Percentiles rank a stretch among this genome's conserved stretches.
phyloP scores from a whole-genome alignment of 192 early-diverging fungal species.

The Neocallimastix lanati region DNA sequence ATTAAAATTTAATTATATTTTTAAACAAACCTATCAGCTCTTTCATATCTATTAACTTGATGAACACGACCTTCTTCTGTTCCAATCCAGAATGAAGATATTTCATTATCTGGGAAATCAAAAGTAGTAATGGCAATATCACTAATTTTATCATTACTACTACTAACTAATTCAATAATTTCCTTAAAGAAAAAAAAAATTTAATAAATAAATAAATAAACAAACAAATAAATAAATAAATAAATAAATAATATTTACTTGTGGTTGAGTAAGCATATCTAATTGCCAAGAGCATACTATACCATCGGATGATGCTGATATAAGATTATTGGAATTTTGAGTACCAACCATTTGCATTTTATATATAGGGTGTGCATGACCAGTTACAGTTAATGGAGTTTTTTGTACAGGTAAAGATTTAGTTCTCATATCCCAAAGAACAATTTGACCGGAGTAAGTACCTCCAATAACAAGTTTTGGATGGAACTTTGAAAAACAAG shows the following conservation, averaged over 20 bases:
- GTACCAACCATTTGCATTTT: conserved; percentile 78
- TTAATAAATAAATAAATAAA: background rate
- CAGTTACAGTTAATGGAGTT: conserved; percentile 76
- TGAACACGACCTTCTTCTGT: conserved; percentile 89
- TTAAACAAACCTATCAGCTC: conserved; percentile 60
- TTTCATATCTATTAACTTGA: conserved; percentile 86
- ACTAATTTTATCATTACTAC: conserved; percentile 73
- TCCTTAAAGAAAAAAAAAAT: background rate
- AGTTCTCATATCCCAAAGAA: conserved; percentile 89
- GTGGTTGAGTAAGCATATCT: conserved; percentile 93
- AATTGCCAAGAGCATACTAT: conserved; percentile 90
- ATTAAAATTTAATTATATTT: background rate
- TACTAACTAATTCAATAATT: conserved; percentile 12
- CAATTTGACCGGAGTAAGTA: conserved; percentile 93
- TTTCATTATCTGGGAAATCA: conserved; percentile 84
- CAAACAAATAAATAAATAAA: background rate
- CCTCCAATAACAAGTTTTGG: conserved; percentile 84
- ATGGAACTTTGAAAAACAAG: conserved; percentile 80
- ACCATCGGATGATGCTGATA: conserved; percentile 90
- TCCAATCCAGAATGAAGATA: conserved; percentile 80
- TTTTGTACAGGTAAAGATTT: conserved; percentile 80
- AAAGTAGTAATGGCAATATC: conserved; percentile 84
- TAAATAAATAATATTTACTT: conserved; percentile 15
- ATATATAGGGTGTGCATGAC: conserved; percentile 95
- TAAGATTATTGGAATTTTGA: conserved; percentile 82